phyloP scores from a whole-genome alignment of 2,329 filamentous ascomycete genomes.

The Cladosporium oxysporum region DNA sequence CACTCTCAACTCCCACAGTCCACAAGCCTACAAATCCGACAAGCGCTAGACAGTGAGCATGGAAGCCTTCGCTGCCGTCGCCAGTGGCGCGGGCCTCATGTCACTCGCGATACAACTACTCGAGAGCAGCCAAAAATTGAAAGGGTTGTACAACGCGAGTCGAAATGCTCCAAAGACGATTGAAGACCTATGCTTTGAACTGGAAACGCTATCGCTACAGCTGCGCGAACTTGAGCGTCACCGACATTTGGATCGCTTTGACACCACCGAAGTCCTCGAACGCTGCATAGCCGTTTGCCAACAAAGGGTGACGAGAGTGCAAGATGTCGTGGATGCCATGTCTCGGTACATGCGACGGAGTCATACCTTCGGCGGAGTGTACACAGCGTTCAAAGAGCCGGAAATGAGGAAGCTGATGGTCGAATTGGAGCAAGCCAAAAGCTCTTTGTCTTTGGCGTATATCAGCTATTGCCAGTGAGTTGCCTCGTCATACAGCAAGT shows the following conservation, averaged over 20 bases:
- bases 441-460: constrained; percentile 20
- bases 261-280: constrained; percentile 5
- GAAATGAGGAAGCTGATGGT: constrained; percentile 16
- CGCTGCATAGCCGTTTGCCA: constrained; percentile 16
- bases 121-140: constrained; percentile 22
- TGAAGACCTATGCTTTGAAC: constrained; percentile 1
- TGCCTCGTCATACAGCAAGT: not conserved
- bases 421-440: constrained; percentile 20
- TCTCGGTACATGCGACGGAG: not conserved
- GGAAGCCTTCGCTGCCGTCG: constrained; percentile 21
- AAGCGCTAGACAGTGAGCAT: not conserved
- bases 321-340: constrained; percentile 9
- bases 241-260: not conserved
- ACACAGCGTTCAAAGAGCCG: constrained; percentile 18
- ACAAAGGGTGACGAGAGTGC: not conserved
- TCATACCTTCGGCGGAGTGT: constrained; percentile 4
- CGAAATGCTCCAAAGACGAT: constrained; percentile 14
- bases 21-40: constrained; percentile 3
- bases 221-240: constrained; percentile 17
- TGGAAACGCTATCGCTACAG: constrained; percentile 16
- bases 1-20: no score
- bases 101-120: constrained; percentile 22
- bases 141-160: constrained; percentile 20
- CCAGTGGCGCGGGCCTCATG: constrained; percentile 21
- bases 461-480: constrained; percentile 17